phyloP scores from a whole-genome alignment of 345 rosid genomes.

The Ailanthus altissimus region DNA sequence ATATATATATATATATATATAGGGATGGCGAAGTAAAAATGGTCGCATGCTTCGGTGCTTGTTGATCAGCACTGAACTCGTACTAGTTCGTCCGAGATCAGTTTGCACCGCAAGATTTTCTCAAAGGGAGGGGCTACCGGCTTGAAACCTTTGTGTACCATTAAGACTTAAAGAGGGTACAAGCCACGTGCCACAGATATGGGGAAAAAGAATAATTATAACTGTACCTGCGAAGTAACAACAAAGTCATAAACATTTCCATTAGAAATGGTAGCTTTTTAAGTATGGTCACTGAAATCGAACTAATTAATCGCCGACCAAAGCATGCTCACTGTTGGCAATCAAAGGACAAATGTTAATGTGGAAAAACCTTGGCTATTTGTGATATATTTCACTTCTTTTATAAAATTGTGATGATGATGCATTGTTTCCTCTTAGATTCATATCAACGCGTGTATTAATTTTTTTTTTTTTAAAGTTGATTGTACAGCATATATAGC shows the following conservation, averaged over 20 bases:
- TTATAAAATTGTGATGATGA: too few relatives aligned
- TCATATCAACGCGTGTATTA: too few relatives aligned
- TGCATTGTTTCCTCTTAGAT: too few relatives aligned
- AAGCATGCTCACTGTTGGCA: background rate
- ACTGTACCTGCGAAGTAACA: background rate
- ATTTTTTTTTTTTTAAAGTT: too few relatives aligned
- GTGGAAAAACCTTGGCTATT: too few relatives aligned
- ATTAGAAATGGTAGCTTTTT: background rate
- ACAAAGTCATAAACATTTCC: background rate
- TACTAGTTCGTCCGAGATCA: background rate
- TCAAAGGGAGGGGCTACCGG: background rate
- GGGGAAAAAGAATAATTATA: background rate
- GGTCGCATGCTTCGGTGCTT: background rate
- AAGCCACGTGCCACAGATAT: constrained; percentile 10
- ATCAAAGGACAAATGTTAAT: background rate
- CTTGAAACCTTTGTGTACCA: background rate
- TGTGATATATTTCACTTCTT: too few relatives aligned
- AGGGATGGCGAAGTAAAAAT: background rate
- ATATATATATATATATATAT: background rate
- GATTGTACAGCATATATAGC: too few relatives aligned
- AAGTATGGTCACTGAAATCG: background rate
- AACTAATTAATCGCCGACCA: background rate
- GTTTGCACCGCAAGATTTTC: background rate
- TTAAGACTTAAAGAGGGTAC: background rate
- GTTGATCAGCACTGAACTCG: background rate